Evolutionary conservation across 805 yeast species (phyloP), one percentile per base, ranked within the genome.

Genomic region (Yarrowia sp.): DNA sequence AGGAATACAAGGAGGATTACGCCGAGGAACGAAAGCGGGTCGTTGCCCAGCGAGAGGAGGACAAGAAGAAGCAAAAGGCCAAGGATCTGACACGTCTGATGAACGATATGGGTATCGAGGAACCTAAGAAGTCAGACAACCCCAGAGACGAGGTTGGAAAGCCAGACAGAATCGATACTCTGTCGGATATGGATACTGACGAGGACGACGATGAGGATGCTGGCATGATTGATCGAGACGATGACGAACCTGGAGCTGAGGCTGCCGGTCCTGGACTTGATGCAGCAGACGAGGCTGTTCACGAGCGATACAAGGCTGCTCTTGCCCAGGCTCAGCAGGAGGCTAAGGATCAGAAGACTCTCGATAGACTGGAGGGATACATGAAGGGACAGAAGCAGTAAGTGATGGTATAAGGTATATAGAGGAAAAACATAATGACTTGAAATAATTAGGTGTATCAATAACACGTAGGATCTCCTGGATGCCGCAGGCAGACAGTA

Each of bases 1-100:
- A 88, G 46, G 99, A 95, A 78, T 95, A 89, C 77, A 87, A 92
- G 70, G 86, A 87, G 70, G 93, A 83, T 74, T 95, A 95, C 78
- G 87, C 87, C 74, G 87, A 88, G 9, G 98, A 95, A 80, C 85
- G 97, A 75, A 97, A 94, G 70, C 82, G 90, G 74, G 87, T 94
- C 15, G 76, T 89, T 65, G 85, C 89, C 77, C 87, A 89, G 72
- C 90, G 92, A 75, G 90, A 89, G 73, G 89, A 88, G 70, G 87
- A 87, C 68, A 97, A 90, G 74, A 86, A 87, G 76, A 80, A 82
- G 74, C 83, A 88, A 73, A 91, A 92, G 77, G 89, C 91, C 43
- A 84, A 87, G 72, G 88, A 89, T 36, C 80, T 95, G 74, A 82
- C 84, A 56, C 84, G 87, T 71, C 81, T 95, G 73, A 90, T 95